These are phyloP conservation scores for Neocucurbitaria cava DNA, from an alignment of 2,329 filamentous ascomycete species.

Conservation along the genomic window DNA sequence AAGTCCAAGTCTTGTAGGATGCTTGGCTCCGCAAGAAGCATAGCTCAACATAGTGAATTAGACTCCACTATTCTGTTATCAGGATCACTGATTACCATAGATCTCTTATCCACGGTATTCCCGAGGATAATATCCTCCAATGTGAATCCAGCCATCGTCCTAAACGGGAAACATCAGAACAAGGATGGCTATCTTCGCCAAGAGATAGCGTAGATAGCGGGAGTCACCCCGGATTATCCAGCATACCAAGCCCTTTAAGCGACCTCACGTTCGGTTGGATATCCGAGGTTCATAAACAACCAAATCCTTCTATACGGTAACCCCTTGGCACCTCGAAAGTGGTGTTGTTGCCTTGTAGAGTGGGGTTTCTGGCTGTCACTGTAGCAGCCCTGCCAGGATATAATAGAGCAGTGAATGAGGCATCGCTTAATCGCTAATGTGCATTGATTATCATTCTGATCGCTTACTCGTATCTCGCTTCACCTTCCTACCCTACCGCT, in stretches of 20 bases:
- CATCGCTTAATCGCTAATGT: not conserved
- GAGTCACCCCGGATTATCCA: not conserved
- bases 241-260: not conserved
- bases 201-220: not conserved
- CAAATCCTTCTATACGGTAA: not conserved
- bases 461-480: not conserved
- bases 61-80: not conserved
- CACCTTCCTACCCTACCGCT: not conserved
- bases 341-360: not conserved
- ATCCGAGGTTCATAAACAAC: not conserved
- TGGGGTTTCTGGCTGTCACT: not conserved
- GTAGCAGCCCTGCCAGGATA: not conserved
- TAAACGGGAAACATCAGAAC: not conserved
- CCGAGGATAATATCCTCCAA: not conserved
- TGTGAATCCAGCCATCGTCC: not conserved
- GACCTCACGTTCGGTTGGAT: not conserved
- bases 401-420: not conserved
- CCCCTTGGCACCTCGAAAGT: not conserved
- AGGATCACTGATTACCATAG: too few relatives aligned
- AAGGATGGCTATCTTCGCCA: not conserved
- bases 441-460: not conserved
- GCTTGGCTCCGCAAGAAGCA: too few relatives aligned
- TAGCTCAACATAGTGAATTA: not conserved
- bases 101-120: not conserved
- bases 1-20: too few relatives aligned